phyloP scores from a whole-genome alignment of 2,329 filamentous ascomycete species.

The Xylariaceae sp. region DNA sequence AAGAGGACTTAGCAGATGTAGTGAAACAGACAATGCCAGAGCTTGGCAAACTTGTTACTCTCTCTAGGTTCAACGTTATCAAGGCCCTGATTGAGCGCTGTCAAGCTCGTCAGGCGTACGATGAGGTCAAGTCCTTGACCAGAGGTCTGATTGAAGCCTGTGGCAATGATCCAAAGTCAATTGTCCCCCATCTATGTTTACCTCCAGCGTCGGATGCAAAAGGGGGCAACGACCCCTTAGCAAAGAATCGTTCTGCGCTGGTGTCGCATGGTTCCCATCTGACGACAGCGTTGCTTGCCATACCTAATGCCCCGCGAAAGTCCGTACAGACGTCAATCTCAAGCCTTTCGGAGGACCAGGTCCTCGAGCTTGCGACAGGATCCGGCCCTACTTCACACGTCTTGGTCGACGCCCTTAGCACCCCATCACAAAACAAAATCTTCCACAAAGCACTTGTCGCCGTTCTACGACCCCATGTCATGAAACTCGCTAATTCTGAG shows the following conservation, averaged over 20 bases:
- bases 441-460: slow-evolving; percentile 55
- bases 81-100: slow-evolving; percentile 82
- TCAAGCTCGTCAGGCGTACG: slow-evolving; percentile 58
- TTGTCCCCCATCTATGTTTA: slow-evolving; percentile 48
- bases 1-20: slow-evolving; percentile 75
- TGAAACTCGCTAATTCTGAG: slow-evolving; percentile 46
- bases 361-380: slow-evolving; percentile 60
- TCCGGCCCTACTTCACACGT: slow-evolving; percentile 48
- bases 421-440: slow-evolving; percentile 44
- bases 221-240: slow-evolving; percentile 35
- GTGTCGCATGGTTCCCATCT: slow-evolving; percentile 74
- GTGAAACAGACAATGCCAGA: slow-evolving; percentile 69
- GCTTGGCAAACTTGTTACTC: slow-evolving; percentile 67
- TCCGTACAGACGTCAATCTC: slow-evolving; percentile 72
- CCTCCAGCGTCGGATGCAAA: slow-evolving; percentile 35
- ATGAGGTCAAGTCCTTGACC: slow-evolving; percentile 46
- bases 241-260: slow-evolving; percentile 55
- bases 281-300: slow-evolving; percentile 71
- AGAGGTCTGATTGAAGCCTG: slow-evolving; percentile 47
- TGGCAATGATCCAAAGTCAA: slow-evolving; percentile 42
- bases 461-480: slow-evolving; percentile 41
- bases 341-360: slow-evolving; percentile 50
- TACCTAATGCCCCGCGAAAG: slow-evolving; percentile 63
- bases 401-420: slow-evolving; percentile 47
- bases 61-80: slow-evolving; percentile 74